Base-by-base conservation (phyloP, 257 asterid genomes). In the Forsythia viridissima region DNA sequence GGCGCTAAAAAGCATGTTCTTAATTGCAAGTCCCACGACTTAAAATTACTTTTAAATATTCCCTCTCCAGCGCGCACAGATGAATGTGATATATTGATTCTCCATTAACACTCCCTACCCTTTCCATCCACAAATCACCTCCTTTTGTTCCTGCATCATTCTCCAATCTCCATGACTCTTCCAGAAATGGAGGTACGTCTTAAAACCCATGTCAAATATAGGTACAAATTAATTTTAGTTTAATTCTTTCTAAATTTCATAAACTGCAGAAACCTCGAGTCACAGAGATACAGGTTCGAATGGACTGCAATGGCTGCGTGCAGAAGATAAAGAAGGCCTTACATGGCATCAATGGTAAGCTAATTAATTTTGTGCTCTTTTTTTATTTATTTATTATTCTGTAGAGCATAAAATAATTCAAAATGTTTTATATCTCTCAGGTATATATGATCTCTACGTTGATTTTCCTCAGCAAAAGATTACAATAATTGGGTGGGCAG, bases 271-370 rank as follows among this genome's bases (percentile, higher is more conserved):
- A 83, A 73, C 87, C 92, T 77, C 82, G 84, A 70, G 80, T 91
- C 63, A 91, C 91, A 1, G 98, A 93, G 89, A 87, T 93, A 65
- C 87, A 79, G 84, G 97, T 91, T 70, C 77, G 95, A 72, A 92
- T 93, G 98, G 97, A 92, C 77, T 90, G 98, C 59, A 92, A 92
- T 74, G 97, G 98, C 24, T 92, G 97, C 41, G 94, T 92, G 11
- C 97, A 93, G 80, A 92, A 92, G 86, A 83, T 91, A 90, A 94
- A 94, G 92, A 94, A 88, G 40, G 94, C 97, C 61, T 76, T 94
- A 9, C 87, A 88, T 76, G 90, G 97, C 15, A 69, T 94, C 83
- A 81, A 76, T 18, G 96, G 98, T 90, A 70, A 81, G 88, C 78
- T 70, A 84, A 21, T 20, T 48, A 48, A 48, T 13, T 48, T 48